Base-by-base conservation (phyloP, 306 rosid species). In the Citrullus amarus region DNA sequence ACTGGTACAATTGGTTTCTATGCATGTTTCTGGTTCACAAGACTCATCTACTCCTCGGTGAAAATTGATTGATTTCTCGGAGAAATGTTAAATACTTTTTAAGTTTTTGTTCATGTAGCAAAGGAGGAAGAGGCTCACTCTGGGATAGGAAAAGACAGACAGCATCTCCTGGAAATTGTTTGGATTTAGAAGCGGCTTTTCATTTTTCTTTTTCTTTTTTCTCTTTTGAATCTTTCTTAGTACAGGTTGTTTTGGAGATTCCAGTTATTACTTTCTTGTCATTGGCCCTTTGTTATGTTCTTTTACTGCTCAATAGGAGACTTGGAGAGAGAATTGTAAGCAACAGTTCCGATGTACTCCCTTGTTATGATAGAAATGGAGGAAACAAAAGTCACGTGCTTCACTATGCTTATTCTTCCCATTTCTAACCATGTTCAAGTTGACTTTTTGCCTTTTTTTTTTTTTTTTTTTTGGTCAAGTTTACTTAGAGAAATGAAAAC, bases 1-100 rank as follows among this genome's bases (percentile, higher is more conserved):
- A 91, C 98, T 5, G 98, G 98, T 69, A 90, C 97, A 46, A 88
- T 93, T 17, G 98, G 97, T 57, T 93, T 93, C 92, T 94, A 87
- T 32, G 92, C 98, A 0, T 92, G 98, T 83, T 92, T 89, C 80
- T 92, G 91, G 97, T 94, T 94, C 82, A 87, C 88, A 1, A 87
- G 92, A 84, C 91, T 92, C 84, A 94, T 94, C 82, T 94, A 94
- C 78, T 90, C 96, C 11, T 94, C 97, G 0, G 91, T 94, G 77
- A 94, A 94, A 90, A 86, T 90, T 50, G 97, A 94, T 81, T 94
- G 80, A 78, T 50, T 74, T 54, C 20, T 17, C 17, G 48, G 48
- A 74, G 62, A 74, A 53, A 32, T 74, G 78, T 53, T 53, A 32
- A 16, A 34, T 74, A 74, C 10, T 56, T 16, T 53, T 16, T 0